Percentiles rank a stretch among this genome's conserved stretches.
Conservation (phyloP, 2,329 filamentous ascomycete species). For the Blastomyces parvus region DNA sequence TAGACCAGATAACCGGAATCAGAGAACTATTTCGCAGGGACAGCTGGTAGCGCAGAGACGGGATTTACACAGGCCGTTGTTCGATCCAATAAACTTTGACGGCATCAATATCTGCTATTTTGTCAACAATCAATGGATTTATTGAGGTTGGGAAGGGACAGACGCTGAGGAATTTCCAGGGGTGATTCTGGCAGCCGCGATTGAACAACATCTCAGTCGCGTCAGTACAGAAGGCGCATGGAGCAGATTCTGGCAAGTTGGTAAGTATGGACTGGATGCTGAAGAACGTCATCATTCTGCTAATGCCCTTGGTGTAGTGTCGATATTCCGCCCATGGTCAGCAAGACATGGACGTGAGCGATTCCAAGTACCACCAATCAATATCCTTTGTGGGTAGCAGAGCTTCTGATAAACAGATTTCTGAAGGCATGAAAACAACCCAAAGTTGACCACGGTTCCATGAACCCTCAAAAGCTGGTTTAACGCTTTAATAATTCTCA, state of each 20-base stretch:
- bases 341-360: neutral
- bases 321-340: neutral
- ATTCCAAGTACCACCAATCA: neutral
- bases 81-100: neutral
- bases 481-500: neutral
- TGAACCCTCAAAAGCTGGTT: neutral
- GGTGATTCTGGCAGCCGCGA: neutral
- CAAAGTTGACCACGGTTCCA: neutral
- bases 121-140: neutral
- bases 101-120: neutral
- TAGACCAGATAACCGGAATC: neutral
- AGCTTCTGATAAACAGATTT: too few relatives aligned
- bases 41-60: neutral
- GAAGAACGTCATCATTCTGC: neutral
- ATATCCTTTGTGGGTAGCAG: neutral
- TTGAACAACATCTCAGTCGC: neutral
- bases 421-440: neutral
- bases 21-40: neutral
- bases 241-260: neutral
- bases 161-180: neutral
- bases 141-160: neutral
- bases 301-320: neutral
- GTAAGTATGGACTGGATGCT: neutral
- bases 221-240: neutral
- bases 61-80: neutral